Percentiles rank a stretch among this genome's conserved stretches.
phyloP scores from a whole-genome alignment of 352 stramenopile genomes.

The Pythium aquatile region DNA sequence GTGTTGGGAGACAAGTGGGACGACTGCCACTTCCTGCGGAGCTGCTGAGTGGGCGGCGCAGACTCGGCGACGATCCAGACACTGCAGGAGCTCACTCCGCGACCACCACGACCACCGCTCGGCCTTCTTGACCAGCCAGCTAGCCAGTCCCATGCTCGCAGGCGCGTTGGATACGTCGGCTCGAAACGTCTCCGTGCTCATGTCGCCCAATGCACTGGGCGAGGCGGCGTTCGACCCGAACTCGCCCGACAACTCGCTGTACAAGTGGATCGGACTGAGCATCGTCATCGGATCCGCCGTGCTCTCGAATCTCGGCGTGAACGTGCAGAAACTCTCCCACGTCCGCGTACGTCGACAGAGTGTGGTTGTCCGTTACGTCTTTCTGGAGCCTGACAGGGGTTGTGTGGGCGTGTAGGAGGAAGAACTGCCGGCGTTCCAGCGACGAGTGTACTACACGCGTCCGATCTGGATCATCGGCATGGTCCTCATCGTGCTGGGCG shows the following conservation, averaged over 20 bases:
- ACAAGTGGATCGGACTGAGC: conserved; percentile 81
- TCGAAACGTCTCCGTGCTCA: conserved; percentile 19
- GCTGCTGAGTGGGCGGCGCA: neutral
- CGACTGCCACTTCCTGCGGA: conserved; percentile 4
- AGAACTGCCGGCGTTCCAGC: conserved; percentile 55
- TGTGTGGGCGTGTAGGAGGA: conserved; percentile 39
- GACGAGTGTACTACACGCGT: conserved; percentile 78
- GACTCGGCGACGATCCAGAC: conserved; percentile 1
- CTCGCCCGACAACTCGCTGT: conserved; percentile 49
- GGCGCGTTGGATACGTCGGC: neutral
- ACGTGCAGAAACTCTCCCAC: conserved; percentile 86
- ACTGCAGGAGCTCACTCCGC: neutral
- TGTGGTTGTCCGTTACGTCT: conserved; percentile 7
- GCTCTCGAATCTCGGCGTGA: conserved; percentile 82
- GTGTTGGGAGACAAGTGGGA: conserved; percentile 4
- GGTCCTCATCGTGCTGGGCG: conserved; percentile 73
- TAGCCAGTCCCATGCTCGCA: neutral
- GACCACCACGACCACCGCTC: conserved; percentile 9
- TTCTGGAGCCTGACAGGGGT: no score
- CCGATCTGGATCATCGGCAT: conserved; percentile 85
- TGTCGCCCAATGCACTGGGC: conserved; percentile 5
- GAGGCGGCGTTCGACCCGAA: conserved; percentile 23
- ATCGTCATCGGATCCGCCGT: conserved; percentile 82
- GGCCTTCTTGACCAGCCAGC: neutral
- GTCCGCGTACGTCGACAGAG: conserved; percentile 50